A percentile compares a stretch with the other conserved stretches of the same genome.
Conservation (phyloP, 768 basidiomycete genomes). For the Ramaria sp. region DNA sequence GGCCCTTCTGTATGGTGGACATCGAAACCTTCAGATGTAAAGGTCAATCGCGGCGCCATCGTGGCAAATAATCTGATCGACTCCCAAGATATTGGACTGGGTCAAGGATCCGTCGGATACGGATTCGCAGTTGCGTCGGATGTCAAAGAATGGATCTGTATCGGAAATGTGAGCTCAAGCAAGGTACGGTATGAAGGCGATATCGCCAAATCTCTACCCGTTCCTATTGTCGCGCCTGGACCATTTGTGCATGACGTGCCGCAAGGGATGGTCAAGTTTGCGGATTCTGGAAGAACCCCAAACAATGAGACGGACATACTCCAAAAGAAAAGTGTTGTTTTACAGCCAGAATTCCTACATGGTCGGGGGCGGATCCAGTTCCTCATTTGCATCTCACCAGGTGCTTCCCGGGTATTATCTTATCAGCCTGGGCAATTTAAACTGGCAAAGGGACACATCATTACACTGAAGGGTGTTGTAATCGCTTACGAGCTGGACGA, state of each 20-base stretch:
- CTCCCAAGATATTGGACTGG: conserved; percentile 1
- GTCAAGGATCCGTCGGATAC: conserved; percentile 13
- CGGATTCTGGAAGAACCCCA: background rate
- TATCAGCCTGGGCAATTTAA: conserved; percentile 13
- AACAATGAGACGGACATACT: conserved; percentile 5
- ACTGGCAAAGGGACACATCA: conserved; percentile 6
- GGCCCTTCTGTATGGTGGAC: conserved; percentile 15
- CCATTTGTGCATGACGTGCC: conserved; percentile 13
- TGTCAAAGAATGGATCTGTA: conserved; percentile 15
- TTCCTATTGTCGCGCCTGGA: conserved; percentile 13
- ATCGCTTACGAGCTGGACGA: conserved; percentile 10
- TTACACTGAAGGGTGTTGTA: conserved; percentile 7
- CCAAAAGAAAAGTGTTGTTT: conserved; percentile 4
- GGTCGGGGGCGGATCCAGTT: background rate
- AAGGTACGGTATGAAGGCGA: conserved; percentile 12
- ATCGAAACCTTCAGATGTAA: conserved; percentile 1
- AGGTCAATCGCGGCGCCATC: conserved; percentile 13
- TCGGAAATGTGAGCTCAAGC: conserved; percentile 12
- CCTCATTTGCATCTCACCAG: conserved; percentile 12
- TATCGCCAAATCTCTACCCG: conserved; percentile 9
- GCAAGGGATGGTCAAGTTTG: background rate
- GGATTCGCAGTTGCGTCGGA: conserved; percentile 15
- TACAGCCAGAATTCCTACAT: conserved; percentile 5
- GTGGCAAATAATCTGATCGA: conserved; percentile 15
- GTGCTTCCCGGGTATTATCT: conserved; percentile 7